Conservation (phyloP, 2,329 filamentous ascomycete genomes). For the Zymoseptoria ardabiliae region DNA sequence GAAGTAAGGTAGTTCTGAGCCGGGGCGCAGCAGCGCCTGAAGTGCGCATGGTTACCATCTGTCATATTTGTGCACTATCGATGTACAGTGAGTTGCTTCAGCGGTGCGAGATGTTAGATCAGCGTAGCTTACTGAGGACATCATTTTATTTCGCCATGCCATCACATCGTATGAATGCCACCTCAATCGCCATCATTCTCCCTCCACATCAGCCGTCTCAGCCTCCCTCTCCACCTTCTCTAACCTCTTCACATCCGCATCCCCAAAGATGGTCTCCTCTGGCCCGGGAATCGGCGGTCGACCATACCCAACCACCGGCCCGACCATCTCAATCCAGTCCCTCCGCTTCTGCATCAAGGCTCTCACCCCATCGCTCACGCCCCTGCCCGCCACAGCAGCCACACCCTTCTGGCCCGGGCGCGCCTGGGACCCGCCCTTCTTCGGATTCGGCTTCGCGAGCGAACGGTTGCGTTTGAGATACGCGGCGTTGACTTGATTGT, state of each 20-base stretch:
- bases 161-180: background rate
- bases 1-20: no score
- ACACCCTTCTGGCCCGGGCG: conserved; percentile 58
- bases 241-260: conserved; percentile 62
- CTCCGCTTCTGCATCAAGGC: conserved; percentile 85
- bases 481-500: conserved; percentile 87
- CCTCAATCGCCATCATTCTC: conserved; percentile 8
- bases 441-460: conserved; percentile 74
- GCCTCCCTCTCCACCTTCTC: conserved; percentile 70
- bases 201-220: conserved; percentile 55
- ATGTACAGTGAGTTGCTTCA: no score
- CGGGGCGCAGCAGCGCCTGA: no score
- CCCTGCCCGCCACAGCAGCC: conserved; percentile 58
- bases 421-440: conserved; percentile 54
- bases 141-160: no score
- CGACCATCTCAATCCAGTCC: conserved; percentile 86
- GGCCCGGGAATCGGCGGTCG: conserved; percentile 68
- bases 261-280: conserved; percentile 67
- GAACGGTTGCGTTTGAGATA: conserved; percentile 94
- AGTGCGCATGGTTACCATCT: no score
- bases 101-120: no score
- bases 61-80: no score
- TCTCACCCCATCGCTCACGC: conserved; percentile 84
- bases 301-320: conserved; percentile 81
- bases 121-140: no score